A percentile compares a stretch with the other conserved stretches of the same genome.
phyloP scores from a whole-genome alignment of 768 basidiomycete genomes.

The Termitomyces sp. region DNA sequence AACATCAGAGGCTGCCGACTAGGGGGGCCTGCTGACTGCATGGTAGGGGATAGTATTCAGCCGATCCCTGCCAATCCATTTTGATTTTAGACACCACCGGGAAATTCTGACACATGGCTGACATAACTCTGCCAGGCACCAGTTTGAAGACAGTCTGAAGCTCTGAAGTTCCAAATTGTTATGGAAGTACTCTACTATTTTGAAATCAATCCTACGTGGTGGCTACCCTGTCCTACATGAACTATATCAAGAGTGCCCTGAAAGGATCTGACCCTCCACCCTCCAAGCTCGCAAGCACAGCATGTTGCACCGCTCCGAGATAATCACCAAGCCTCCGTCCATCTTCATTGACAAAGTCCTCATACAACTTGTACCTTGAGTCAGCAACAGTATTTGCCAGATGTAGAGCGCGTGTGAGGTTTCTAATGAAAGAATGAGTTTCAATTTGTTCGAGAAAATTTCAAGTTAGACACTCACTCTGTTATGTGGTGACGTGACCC shows the following conservation, averaged over 20 bases:
- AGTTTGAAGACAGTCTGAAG: too few species aligned
- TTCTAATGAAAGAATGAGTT: slow-evolving; percentile 37
- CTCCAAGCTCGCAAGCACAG: slow-evolving; percentile 69
- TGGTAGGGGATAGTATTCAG: too few species aligned
- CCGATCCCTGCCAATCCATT: too few species aligned
- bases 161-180: too few species aligned
- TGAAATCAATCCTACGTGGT: too few species aligned
- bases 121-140: too few species aligned
- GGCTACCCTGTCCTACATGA: too few species aligned
- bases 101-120: too few species aligned
- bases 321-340: slow-evolving; percentile 69
- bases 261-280: slow-evolving; percentile 78
- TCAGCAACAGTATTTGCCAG: slow-evolving; percentile 87
- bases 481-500: slow-evolving; percentile 61
- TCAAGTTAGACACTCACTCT: slow-evolving; percentile 46
- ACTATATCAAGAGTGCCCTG: slow-evolving; percentile 29
- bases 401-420: slow-evolving; percentile 70
- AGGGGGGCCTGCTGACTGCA: too few species aligned
- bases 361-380: slow-evolving; percentile 80
- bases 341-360: slow-evolving; percentile 71
- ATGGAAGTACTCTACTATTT: too few species aligned
- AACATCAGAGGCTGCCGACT: too few species aligned
- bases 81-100: too few species aligned
- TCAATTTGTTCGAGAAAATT: not conserved
- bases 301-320: slow-evolving; percentile 66